These are phyloP conservation scores for Pleurotus tuoliensis DNA, from an alignment of 768 basidiomycete species.

Conservation along the genomic window DNA sequence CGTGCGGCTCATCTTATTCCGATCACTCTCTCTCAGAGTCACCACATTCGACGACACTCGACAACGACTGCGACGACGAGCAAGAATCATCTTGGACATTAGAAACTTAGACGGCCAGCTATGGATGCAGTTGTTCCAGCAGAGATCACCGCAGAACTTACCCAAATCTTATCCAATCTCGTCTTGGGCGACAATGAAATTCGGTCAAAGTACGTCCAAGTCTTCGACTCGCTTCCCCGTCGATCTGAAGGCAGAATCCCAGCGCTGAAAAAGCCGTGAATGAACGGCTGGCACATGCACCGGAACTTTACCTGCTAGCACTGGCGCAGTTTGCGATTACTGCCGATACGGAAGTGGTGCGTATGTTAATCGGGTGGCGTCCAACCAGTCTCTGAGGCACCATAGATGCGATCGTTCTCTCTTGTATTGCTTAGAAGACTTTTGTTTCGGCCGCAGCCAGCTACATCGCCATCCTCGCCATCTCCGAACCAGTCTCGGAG, in stretches of 20 bases:
- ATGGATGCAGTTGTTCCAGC: constrained; percentile 56
- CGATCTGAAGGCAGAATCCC: not conserved
- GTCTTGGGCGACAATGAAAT: constrained; percentile 83
- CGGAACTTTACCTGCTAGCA: constrained; percentile 76
- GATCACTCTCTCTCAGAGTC: too few relatives aligned
- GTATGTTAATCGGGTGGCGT: constrained; percentile 21
- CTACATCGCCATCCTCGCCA: constrained; percentile 13
- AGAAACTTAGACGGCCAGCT: too few relatives aligned
- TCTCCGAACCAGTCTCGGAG: constrained; percentile 29
- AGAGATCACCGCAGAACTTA: constrained; percentile 72
- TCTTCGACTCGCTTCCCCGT: constrained; percentile 1
- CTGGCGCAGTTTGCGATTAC: constrained; percentile 74
- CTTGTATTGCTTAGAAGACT: constrained; percentile 76
- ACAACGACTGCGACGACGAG: too few relatives aligned
- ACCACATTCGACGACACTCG: too few relatives aligned
- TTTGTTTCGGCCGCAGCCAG: constrained; percentile 59
- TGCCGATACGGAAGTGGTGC: constrained; percentile 76
- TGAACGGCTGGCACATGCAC: constrained; percentile 71
- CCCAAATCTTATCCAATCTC: constrained; percentile 81
- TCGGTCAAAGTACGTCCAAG: constrained; percentile 52
- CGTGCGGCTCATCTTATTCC: too few relatives aligned
- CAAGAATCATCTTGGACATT: too few relatives aligned
- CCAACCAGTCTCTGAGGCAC: not conserved
- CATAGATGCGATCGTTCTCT: constrained; percentile 82
- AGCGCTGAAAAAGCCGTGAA: constrained; percentile 82